Evolutionary conservation across 2,329 filamentous ascomycete species (phyloP), one percentile per base, ranked within the genome.

Genomic region (Davidsoniella eucalypti): DNA sequence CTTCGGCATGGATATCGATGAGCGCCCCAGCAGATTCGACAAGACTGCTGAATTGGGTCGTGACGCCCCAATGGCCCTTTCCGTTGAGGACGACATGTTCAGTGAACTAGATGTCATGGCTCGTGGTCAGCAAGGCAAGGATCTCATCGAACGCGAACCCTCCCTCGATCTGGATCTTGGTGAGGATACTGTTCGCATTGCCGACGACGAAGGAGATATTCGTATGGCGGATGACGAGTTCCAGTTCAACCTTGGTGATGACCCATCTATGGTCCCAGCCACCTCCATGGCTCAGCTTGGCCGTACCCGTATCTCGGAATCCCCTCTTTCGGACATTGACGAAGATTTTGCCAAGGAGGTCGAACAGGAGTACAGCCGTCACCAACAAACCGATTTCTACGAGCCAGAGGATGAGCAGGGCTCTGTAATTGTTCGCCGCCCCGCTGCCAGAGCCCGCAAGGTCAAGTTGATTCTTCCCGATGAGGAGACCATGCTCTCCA

Each of bases 391-490:
- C 1, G 76, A 80, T 57, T 68, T 81, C 51, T 82, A 79, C 58
- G 75, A 80, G 56, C 76, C 75, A 1, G 70, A 69, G 23, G 73
- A 76, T 29, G 77, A 80, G 37, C 63, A 69, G 21, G 74, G 76
- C 46, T 67, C 63, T 44, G 76, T 75, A 23, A 71, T 78, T 44
- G 75, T 80, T 49, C 82, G 66, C 63, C 78, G 80, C 68, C 65
- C 85, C 51, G 78, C 83, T 18, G 83, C 87, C 59, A 78, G 84
- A 54, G 76, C 79, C 52, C 73, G 70, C 62, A 86, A 84, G 65
- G 80, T 86, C 58, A 94, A 84, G 65, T 70, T 94, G 21, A 76
- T 96, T 49, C 76, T 78, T 53, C 78, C 84, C n/a, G 93, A 98
- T 58, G 69, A 78, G 14, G 75, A 86, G 56, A 94, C 86, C 17